These are phyloP conservation scores for Handroanthus guayacan DNA, from an alignment of 257 asterid genomes.

Conservation along the genomic window DNA sequence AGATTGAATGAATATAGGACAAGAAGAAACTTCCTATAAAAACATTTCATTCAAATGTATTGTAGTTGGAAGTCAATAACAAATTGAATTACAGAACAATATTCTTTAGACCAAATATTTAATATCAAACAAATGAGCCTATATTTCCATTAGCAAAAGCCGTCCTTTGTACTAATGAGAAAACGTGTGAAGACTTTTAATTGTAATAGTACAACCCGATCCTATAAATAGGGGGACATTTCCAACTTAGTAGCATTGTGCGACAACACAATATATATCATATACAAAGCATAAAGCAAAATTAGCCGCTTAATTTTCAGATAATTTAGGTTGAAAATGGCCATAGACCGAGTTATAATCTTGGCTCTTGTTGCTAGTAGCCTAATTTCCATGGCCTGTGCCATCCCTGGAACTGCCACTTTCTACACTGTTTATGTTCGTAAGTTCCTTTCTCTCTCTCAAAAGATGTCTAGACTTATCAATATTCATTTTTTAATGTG, in stretches of 20 bases:
- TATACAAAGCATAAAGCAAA: not conserved
- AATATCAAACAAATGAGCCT: not conserved
- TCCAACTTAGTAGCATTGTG: not conserved
- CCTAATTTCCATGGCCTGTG: slow-evolving; percentile 33
- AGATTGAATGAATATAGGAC: too few species aligned
- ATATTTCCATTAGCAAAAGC: not conserved
- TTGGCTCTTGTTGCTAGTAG: slow-evolving; percentile 22
- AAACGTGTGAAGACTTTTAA: not conserved
- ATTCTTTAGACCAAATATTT: too few species aligned
- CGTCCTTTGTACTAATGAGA: not conserved
- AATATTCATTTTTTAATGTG: too few species aligned
- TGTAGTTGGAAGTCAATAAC: too few species aligned
- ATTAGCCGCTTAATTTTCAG: not conserved
- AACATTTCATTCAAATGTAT: too few species aligned
- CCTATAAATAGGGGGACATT: not conserved
- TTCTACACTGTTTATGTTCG: slow-evolving; percentile 38
- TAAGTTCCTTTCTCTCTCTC: slow-evolving; percentile 20
- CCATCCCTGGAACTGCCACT: slow-evolving; percentile 42
- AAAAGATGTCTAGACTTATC: too few species aligned
- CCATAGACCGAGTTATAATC: slow-evolving; percentile 10
- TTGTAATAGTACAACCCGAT: not conserved
- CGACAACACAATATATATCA: not conserved
- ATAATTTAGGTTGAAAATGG: slow-evolving; percentile 14
- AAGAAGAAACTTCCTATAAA: too few species aligned
- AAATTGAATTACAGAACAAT: too few species aligned